Base-by-base conservation (phyloP, 192 early-diverging fungal species). In the Geranomyces variabilis region DNA sequence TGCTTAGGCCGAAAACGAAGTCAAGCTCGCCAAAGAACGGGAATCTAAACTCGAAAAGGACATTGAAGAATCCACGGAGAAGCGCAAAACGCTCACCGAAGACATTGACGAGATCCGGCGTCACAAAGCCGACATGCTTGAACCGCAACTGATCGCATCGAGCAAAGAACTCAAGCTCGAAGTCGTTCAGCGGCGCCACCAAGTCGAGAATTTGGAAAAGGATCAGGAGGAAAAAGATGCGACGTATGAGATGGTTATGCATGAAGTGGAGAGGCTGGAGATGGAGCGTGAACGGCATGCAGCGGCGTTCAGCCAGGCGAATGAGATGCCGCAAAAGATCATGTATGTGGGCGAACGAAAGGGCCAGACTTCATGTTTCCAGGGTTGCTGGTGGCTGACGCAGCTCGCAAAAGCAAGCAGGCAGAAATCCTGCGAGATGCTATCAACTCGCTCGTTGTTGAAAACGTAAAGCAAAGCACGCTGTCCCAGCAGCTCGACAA, bases 161-260 rank as follows among this genome's bases (percentile, higher is more conserved):
- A 88, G 83, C 28, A 88, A 88, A 63, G 87, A 88, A 51, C 69
- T 88, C 28, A 88, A 87, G 84, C 66, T 88, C 19, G 87, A 88
- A 60, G 76, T 88, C 22, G 67, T 88, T 22, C 87, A 88, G 69
- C 63, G 86, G 47, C 66, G 80, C 10, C 81, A 88, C 60, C 87
- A 88, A 78, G 82, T 84, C 24, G 87, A 88, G 59, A 88, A 88
- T 51, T 74, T 88, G 24, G 77, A 86, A 74, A 88, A 88, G 66
- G 87, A 88, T 65, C 68, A 88, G 49, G 87, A 88, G 57, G 87
- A 88, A 67, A 88, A 88, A 62, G 83, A 88, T 68, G 75, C 74
- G n/a, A 82, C 81, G 0, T 80, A 77, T 48, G 83, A 85, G 59
- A 73, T 73, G 71, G 78, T 84, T 10, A 76, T 76, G 60, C 79